These are phyloP conservation scores for Trypanosoma cruzi DNA, from an alignment of 208 protist species.

Conservation along the genomic window DNA sequence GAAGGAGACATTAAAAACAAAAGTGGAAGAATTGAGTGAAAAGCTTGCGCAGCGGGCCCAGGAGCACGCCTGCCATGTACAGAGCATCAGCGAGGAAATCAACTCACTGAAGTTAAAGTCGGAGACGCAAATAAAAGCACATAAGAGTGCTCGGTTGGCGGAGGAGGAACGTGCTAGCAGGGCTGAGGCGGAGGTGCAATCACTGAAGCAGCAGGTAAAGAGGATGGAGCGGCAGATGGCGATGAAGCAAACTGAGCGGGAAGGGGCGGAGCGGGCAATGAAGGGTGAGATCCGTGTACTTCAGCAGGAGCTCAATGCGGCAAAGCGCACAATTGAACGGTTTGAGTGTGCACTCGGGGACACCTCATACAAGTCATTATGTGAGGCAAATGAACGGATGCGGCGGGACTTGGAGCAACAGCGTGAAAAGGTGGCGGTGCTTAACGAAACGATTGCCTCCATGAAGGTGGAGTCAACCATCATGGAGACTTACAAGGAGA, in stretches of 20 bases:
- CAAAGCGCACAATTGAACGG: constrained; percentile 86
- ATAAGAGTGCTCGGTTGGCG: constrained; percentile 26
- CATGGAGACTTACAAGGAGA: constrained; percentile 67
- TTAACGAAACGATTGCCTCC: constrained; percentile 63
- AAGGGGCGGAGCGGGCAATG: constrained; percentile 48
- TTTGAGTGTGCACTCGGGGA: constrained; percentile 81
- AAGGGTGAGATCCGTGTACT: constrained; percentile 61
- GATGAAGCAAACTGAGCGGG: constrained; percentile 20
- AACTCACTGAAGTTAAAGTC: constrained; percentile 35
- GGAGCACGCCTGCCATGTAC: constrained; percentile 44
- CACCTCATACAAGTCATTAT: constrained; percentile 67
- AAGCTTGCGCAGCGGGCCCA: constrained; percentile 31
- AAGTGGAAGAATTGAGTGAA: constrained; percentile 53
- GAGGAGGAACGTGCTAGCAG: constrained; percentile 54
- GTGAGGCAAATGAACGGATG: constrained; percentile 78
- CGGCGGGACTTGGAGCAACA: constrained; percentile 55
- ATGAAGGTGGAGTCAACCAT: constrained; percentile 80
- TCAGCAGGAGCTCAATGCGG: constrained; percentile 63
- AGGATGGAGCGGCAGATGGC: constrained; percentile 33
- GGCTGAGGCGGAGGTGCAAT: constrained; percentile 53
- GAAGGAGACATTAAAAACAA: constrained; percentile 62
- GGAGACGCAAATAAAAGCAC: constrained; percentile 32
- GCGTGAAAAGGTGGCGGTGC: constrained; percentile 41
- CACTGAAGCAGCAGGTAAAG: constrained; percentile 44
- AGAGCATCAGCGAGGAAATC: constrained; percentile 47